phyloP scores from a whole-genome alignment of 305 asterid genomes.

The Stenogyne calaminthoides region DNA sequence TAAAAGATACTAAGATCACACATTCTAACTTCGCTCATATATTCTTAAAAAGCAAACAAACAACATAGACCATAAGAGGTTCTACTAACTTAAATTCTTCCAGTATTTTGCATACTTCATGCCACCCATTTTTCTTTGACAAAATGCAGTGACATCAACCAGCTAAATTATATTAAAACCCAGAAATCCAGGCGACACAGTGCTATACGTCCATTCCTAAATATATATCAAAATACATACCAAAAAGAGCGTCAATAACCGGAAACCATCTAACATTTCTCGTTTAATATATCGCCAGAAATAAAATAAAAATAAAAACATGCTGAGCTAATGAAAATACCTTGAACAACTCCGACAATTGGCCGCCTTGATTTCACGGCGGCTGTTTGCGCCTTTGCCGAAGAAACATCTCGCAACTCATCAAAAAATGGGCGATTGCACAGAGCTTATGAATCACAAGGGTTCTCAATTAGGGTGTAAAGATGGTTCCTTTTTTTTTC shows the following conservation, averaged over 20 bases:
- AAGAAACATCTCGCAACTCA: background rate
- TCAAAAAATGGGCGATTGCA: background rate
- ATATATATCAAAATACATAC: background rate
- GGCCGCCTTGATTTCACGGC: background rate
- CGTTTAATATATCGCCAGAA: background rate
- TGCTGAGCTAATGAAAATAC: constrained; percentile 25
- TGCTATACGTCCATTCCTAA: background rate
- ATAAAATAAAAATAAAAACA: background rate
- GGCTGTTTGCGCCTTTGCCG: background rate
- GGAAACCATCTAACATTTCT: background rate
- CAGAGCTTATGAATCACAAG: background rate
- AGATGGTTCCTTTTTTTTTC: no score
- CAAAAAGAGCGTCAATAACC: background rate
- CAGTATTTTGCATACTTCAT: background rate
- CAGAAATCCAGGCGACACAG: background rate
- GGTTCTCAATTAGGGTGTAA: background rate
- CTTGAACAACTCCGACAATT: constrained; percentile 1
- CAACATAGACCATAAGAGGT: no score
- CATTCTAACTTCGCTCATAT: background rate
- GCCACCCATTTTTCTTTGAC: background rate
- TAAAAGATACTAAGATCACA: background rate
- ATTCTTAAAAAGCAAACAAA: background rate
- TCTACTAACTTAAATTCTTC: background rate
- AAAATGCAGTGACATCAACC: background rate
- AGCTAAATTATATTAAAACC: background rate